Percentiles rank a stretch among this genome's conserved stretches.
These are phyloP conservation scores for Erysimum cheiri DNA, from an alignment of 441 rosid genomes.

Conservation along the genomic window DNA sequence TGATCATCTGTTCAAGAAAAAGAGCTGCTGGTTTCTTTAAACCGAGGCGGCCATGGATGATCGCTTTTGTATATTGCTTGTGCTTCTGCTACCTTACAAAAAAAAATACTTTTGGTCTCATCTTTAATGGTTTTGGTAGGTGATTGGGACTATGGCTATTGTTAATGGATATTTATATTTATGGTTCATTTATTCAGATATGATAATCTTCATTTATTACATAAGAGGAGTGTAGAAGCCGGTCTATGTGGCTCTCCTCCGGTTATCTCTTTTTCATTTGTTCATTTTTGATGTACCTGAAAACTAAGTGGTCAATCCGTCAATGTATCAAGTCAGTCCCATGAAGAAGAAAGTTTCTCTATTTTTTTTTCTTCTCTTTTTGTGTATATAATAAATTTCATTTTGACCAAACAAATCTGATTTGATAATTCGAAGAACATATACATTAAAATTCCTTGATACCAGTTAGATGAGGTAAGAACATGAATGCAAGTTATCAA, in stretches of 20 bases:
- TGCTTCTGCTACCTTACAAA: conserved; percentile 41
- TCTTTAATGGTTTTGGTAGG: conserved; percentile 56
- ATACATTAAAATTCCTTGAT: not conserved
- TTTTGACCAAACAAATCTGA: not conserved
- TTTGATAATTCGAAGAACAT: not conserved
- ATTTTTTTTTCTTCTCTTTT: not conserved
- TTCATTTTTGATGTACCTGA: conserved; percentile 16
- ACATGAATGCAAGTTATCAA: conserved; percentile 4
- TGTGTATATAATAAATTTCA: not conserved
- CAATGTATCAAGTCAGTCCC: conserved; percentile 14
- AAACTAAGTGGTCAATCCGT: conserved; percentile 20
- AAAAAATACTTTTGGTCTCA: conserved; percentile 41
- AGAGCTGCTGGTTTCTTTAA: conserved; percentile 65
- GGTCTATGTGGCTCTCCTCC: conserved; percentile 45
- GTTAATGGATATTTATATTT: conserved; percentile 28
- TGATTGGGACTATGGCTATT: conserved; percentile 19
- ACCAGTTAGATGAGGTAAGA: conserved; percentile 1
- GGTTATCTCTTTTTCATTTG: conserved; percentile 21
- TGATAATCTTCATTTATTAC: conserved; percentile 32
- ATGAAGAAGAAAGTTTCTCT: conserved; percentile 9
- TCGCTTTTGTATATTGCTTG: conserved; percentile 62
- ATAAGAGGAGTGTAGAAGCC: conserved; percentile 38
- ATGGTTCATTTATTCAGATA: conserved; percentile 24
- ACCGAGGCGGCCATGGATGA: conserved; percentile 82
- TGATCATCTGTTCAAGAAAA: conserved; percentile 59